phyloP scores from a whole-genome alignment of 1,284 basidiomycete genomes.

The Sanghuangporus baumii region DNA sequence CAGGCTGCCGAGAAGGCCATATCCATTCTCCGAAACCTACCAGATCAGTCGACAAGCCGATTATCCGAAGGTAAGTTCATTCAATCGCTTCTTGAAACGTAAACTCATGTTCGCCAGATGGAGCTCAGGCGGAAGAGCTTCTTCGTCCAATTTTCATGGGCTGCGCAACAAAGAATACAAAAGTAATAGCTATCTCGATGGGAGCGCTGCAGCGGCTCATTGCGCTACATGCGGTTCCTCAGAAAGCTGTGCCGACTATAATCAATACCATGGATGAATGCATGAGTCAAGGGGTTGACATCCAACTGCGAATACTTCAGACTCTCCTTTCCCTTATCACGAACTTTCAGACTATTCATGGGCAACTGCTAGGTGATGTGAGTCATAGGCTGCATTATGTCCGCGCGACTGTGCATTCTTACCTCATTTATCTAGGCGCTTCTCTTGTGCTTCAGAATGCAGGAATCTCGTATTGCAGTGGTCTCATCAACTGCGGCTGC shows the following conservation, averaged over 20 bases:
- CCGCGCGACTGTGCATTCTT: background rate
- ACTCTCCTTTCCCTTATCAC: constrained; percentile 86
- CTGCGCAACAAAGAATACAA: constrained; percentile 88
- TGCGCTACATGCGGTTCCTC: constrained; percentile 78
- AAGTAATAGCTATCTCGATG: constrained; percentile 89
- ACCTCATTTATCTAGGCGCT: constrained; percentile 54
- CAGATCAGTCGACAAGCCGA: constrained; percentile 60
- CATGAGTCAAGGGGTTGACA: constrained; percentile 91
- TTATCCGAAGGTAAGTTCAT: constrained; percentile 53
- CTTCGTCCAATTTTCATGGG: constrained; percentile 91
- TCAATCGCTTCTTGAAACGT: background rate
- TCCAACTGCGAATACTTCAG: constrained; percentile 88
- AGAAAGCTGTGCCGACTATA: constrained; percentile 72
- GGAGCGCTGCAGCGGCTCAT: constrained; percentile 91
- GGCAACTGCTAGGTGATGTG: constrained; percentile 74
- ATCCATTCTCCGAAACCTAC: constrained; percentile 68
- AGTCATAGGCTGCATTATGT: constrained; percentile 26
- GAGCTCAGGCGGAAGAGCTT: constrained; percentile 74
- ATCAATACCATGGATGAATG: constrained; percentile 79
- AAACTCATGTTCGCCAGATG: constrained; percentile 42
- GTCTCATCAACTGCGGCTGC: constrained; percentile 97
- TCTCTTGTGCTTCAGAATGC: constrained; percentile 88
- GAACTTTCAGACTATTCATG: constrained; percentile 79
- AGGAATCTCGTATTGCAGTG: constrained; percentile 92
- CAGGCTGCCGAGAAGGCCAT: constrained; percentile 84